Evolutionary conservation across 1,284 basidiomycete genomes (phyloP).

Genomic region (Lignosus rhinocerotis): DNA sequence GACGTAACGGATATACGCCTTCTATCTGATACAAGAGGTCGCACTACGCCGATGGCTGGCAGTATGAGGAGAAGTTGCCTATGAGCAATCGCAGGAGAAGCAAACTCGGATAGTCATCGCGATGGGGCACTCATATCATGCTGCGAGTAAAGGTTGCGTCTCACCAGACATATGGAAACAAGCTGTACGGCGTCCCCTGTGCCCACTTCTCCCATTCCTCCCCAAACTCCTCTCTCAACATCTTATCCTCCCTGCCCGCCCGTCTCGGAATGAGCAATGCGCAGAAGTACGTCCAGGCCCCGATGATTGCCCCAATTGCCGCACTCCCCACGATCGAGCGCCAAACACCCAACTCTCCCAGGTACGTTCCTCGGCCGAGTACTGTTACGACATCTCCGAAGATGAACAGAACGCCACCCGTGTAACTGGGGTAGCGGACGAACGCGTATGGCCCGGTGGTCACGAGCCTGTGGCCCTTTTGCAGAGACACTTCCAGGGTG

Average conservation of each 20-base stretch:
- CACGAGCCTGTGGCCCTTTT: conserved; percentile 10
- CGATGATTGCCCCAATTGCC: neutral
- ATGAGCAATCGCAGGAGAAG: too few species aligned
- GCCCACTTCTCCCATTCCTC: conserved; percentile 6
- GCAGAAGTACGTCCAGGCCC: neutral
- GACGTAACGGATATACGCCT: neutral
- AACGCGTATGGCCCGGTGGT: conserved; percentile 12
- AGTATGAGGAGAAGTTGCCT: too few species aligned
- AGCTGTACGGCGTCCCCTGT: conserved; percentile 1
- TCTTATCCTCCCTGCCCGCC: neutral
- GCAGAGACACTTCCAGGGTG: conserved; percentile 7
- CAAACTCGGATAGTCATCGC: neutral
- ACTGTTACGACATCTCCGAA: neutral
- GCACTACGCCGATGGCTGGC: too few species aligned
- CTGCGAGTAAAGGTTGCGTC: too few species aligned
- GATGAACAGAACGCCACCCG: neutral
- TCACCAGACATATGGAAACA: conserved; percentile 5
- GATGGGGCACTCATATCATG: neutral
- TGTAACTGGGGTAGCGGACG: conserved; percentile 15
- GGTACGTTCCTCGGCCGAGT: neutral
- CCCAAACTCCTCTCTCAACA: conserved; percentile 3
- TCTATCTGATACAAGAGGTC: neutral
- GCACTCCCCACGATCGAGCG: neutral
- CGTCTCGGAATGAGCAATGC: neutral
- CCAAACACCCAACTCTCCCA: neutral